Evolutionary conservation across 1,284 basidiomycete genomes (phyloP).

Genomic region (Austroboletus sp.): DNA sequence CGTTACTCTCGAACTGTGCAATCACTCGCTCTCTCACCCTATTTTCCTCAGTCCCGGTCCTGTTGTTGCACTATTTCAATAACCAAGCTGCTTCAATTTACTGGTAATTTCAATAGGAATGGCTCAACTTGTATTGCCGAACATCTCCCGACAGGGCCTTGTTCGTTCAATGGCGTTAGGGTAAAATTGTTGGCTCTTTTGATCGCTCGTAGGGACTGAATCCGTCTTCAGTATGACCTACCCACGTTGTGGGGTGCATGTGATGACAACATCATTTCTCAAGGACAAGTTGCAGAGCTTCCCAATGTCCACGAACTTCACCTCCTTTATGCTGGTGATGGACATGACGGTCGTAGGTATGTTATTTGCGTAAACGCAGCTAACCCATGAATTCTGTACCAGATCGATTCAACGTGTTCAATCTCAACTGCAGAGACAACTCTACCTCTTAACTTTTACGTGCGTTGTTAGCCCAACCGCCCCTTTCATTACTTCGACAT

Average conservation of each 20-base stretch:
- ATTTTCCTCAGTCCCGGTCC: slow-evolving; percentile 24
- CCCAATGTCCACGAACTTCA: slow-evolving; percentile 37
- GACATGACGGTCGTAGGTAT: slow-evolving; percentile 19
- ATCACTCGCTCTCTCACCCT: background rate
- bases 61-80: slow-evolving; percentile 28
- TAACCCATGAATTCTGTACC: too few relatives aligned
- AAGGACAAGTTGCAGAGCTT: slow-evolving; percentile 35
- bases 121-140: slow-evolving; percentile 36
- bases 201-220: background rate
- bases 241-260: slow-evolving; percentile 35
- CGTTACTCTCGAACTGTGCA: background rate
- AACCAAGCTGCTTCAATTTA: slow-evolving; percentile 36
- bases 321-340: slow-evolving; percentile 40
- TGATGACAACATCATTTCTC: slow-evolving; percentile 38
- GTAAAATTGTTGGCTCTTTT: slow-evolving; percentile 19
- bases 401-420: slow-evolving; percentile 18
- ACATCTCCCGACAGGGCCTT: slow-evolving; percentile 17
- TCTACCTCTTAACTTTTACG: slow-evolving; percentile 31
- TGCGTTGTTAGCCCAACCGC: slow-evolving; percentile 14
- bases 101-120: slow-evolving; percentile 33
- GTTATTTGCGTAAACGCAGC: too few relatives aligned
- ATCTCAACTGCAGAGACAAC: slow-evolving; percentile 33
- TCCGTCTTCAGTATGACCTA: slow-evolving; percentile 34
- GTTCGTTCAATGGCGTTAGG: slow-evolving; percentile 32
- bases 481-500: background rate